These are phyloP conservation scores for Thalassiosira mediterranea DNA, from an alignment of 352 stramenopile species.

Conservation along the genomic window DNA sequence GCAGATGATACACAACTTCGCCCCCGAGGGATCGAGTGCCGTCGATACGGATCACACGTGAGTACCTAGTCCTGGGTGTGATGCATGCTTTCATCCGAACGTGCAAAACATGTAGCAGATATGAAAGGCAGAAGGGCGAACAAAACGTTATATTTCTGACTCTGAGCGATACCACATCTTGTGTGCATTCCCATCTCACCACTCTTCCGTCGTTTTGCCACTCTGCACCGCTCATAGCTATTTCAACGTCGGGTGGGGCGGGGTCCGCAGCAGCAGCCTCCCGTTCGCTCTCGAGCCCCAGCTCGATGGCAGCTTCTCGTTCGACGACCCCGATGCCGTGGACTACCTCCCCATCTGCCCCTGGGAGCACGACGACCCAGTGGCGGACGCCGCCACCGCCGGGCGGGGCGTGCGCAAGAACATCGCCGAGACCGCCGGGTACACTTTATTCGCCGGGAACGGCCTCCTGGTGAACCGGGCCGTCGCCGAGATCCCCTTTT, in stretches of 20 bases:
- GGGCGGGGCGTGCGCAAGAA: background rate
- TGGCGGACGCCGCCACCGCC: background rate
- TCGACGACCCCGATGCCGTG: background rate
- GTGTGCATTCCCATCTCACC: slow-evolving; percentile 13
- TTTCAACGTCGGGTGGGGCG: slow-evolving; percentile 23
- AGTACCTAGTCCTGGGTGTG: no score
- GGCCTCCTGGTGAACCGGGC: slow-evolving; percentile 5
- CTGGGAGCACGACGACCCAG: background rate
- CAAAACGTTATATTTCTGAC: no score
- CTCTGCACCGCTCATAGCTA: slow-evolving; percentile 18
- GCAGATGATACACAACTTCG: slow-evolving; percentile 36
- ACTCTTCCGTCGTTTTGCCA: slow-evolving; percentile 9
- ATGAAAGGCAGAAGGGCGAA: no score
- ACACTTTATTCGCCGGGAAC: background rate
- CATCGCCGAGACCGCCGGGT: background rate
- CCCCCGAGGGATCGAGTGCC: background rate
- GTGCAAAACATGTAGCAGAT: no score
- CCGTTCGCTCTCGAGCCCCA: slow-evolving; percentile 8
- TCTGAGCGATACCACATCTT: background rate
- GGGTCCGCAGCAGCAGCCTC: slow-evolving; percentile 4
- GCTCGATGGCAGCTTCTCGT: background rate
- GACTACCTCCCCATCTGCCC: slow-evolving; percentile 10
- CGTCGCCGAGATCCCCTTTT: background rate
- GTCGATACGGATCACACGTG: background rate
- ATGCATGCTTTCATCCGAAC: background rate